Base-by-base conservation (phyloP, 1,139 yeast species). In the Fermentozyma sake region DNA sequence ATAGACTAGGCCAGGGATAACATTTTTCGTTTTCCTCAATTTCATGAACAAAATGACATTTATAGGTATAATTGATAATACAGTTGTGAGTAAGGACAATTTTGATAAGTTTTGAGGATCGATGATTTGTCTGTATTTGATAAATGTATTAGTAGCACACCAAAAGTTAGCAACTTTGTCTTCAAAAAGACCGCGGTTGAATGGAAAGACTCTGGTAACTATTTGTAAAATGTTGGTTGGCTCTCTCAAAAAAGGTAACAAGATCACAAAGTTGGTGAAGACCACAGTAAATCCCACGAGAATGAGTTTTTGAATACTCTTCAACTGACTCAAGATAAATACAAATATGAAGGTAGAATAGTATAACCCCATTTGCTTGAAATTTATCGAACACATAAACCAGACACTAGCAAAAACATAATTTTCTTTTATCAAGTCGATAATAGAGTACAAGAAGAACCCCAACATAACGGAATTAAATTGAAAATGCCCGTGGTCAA, bases 401-500 rank as follows among this genome's bases (percentile, higher is more conserved):
- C 83, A 77, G 3, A 83, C 57, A n/a, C 95, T 79, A 0, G 94
- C 93, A 22, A 79, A 44, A 3, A 76, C 64, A 31, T 77, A 69
- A 44, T 76, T 74, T 20, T 78, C 82, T 33, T 76, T 72, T 23
- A 83, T 55, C 28, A 89, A 61, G 38, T 79, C 79, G 31, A 76
- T 75, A 20, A 87, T 60, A 1, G 94, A 68, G 37, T 78, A 62
- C 18, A 91, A 61, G 9, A 89, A 69, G 18, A 86, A 62, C 1
- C 98, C 98, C 27, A 93, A 72, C 97, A 93, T 91, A 11, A 91
- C 94, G 0, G 89, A 75, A 48, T 93, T 91, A 58, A 77, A 89
- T 58, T 93, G 98, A 58, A 91, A 93, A 57, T 93, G 98, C 7
- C 98, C 98, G 55, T 93, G 96, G 51, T 93, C 99, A 32, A 93